Evolutionary conservation across 352 stramenopile species (phyloP), one percentile per base, ranked within the genome.

Genomic region (Phytophthora uliginosa): DNA sequence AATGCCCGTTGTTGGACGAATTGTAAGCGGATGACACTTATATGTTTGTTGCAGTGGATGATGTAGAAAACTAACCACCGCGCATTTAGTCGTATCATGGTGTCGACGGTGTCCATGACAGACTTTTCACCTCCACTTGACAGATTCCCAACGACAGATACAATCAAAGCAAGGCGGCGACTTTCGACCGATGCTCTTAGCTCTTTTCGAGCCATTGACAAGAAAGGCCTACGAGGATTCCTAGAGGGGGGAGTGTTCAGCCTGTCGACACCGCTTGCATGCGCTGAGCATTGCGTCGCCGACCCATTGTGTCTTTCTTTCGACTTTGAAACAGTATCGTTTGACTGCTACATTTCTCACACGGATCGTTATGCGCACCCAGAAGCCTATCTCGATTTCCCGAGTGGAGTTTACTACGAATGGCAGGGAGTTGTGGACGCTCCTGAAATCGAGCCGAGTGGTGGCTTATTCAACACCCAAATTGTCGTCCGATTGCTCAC

Each of bases 401-500:
- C 85, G 7, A 89, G 82, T 0, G 87, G 86, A 17, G 69, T 88
- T 28, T 94, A 95, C 67, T 94, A 93, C 55, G 88, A 95, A 61
- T 94, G 88, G 88, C 82, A 94, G 63, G 85, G 84, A 7, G 53
- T 73, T 17, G 81, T 89, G 9, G 71, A 67, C 7, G 40, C 68
- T 2, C 86, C 88, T 0, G 69, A 88, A 53, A 57, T 95, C 2
- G 84, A 90, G 36, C 88, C 88, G 4, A 83, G 82, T 42, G 86
- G 88, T 4, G 87, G 85, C 3, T 26, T 72, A 57, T 91, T 84
- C 42, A 79, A 70, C 28, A 94, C 88, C 3, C 84, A 92, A 66
- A 74, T 90, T 22, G 78, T 77, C 1, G 66, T 90, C 34, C 70
- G 79, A 15, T 56, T 95, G 47, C 82, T 92, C 38, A 90, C 84